Evolutionary conservation across 345 rosid genomes (phyloP).

Genomic region (Brassica carinata): DNA sequence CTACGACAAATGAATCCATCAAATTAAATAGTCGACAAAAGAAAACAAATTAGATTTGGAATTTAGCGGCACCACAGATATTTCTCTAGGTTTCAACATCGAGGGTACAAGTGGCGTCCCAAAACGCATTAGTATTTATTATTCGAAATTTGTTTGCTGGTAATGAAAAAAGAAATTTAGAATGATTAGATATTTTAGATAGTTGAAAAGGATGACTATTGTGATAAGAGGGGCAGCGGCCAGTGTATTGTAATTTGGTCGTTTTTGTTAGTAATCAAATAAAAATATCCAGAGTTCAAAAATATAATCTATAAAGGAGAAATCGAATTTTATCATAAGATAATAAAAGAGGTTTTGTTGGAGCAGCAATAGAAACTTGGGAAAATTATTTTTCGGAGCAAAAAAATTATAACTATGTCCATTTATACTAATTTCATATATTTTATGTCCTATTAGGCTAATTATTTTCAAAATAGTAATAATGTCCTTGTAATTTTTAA

Average conservation of each 20-base stretch:
- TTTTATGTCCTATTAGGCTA: too few species aligned
- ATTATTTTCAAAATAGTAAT: too few species aligned
- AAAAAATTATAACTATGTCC: too few species aligned
- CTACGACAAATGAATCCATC: slow-evolving; percentile 12
- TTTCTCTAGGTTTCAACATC: slow-evolving; percentile 28
- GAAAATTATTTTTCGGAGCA: too few species aligned
- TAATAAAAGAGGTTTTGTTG: not conserved
- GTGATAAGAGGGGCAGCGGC: slow-evolving; percentile 6
- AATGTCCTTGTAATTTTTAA: too few species aligned
- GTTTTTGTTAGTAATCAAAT: not conserved
- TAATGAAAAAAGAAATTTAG: not conserved
- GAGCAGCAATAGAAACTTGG: not conserved
- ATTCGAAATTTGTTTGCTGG: not conserved
- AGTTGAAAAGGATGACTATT: not conserved
- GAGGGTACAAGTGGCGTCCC: slow-evolving; percentile 29
- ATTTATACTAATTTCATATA: too few species aligned
- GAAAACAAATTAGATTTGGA: not conserved
- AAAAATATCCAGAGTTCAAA: not conserved
- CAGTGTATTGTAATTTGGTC: slow-evolving; percentile 17
- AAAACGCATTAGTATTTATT: slow-evolving; percentile 22
- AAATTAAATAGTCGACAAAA: not conserved
- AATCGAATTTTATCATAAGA: not conserved
- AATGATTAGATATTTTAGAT: slow-evolving; percentile 10
- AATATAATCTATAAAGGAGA: not conserved
- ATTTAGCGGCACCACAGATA: slow-evolving; percentile 31